Evolutionary conservation across 345 rosid species (phyloP).

Genomic region (Dovyalis caffra): DNA sequence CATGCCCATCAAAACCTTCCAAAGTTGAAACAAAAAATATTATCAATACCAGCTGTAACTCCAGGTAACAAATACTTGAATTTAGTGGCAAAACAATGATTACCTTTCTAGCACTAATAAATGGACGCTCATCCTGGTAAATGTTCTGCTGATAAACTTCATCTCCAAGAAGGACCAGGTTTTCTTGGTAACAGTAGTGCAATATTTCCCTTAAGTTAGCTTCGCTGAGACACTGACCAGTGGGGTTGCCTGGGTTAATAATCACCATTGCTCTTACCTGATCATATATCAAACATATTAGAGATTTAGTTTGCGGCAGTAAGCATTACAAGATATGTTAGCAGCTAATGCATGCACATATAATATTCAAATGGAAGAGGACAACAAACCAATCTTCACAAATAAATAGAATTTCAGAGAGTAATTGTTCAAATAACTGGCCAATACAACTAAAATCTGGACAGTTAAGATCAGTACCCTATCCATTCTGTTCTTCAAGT

Average conservation of each 20-base stretch:
- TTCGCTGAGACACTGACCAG: slow-evolving; percentile 97
- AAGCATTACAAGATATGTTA: slow-evolving; percentile 3
- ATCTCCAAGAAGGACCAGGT: slow-evolving; percentile 82
- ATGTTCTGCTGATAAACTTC: slow-evolving; percentile 98
- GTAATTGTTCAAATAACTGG: slow-evolving; percentile 10
- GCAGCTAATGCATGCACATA: neutral
- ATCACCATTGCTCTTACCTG: slow-evolving; percentile 99
- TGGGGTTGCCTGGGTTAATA: slow-evolving; percentile 99
- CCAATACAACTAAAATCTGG: neutral
- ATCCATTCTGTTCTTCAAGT: slow-evolving; percentile 13
- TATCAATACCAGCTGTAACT: slow-evolving; percentile 13
- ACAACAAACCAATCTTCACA: slow-evolving; percentile 6
- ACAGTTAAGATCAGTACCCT: neutral
- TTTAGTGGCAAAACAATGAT: slow-evolving; percentile 12
- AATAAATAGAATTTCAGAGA: neutral
- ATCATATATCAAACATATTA: slow-evolving; percentile 12
- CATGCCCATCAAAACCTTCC: slow-evolving; percentile 88
- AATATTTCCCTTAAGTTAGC: slow-evolving; percentile 84
- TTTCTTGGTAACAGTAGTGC: slow-evolving; percentile 72
- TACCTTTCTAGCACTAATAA: slow-evolving; percentile 88
- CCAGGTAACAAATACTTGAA: slow-evolving; percentile 12
- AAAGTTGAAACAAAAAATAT: slow-evolving; percentile 8
- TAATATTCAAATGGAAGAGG: slow-evolving; percentile 7
- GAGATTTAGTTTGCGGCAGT: slow-evolving; percentile 2
- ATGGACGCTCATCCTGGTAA: slow-evolving; percentile 95